phyloP scores from a whole-genome alignment of 139 green algal genomes.

The Volvox reticuliferus region DNA sequence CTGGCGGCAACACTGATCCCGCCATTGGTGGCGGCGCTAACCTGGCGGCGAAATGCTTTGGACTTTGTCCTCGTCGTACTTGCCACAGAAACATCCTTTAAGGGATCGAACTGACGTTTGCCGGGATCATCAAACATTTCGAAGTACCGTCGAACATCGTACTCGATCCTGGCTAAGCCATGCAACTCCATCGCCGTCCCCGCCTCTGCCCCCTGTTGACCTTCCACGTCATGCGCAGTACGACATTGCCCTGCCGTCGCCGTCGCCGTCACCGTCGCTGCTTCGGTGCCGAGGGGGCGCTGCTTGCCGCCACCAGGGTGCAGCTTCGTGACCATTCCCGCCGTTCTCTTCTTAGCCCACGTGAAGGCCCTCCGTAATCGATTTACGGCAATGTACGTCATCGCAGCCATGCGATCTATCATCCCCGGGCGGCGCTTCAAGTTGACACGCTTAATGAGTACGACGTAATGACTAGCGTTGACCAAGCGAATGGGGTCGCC shows the following conservation, averaged over 20 bases:
- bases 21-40: neutral
- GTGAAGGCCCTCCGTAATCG: too few relatives aligned
- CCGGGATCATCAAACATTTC: neutral
- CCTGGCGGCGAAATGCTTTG: neutral
- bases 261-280: neutral
- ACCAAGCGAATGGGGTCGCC: neutral
- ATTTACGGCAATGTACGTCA: neutral
- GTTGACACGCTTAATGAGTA: neutral
- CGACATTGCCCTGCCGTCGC: neutral
- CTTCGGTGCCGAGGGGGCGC: too few relatives aligned
- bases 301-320: neutral
- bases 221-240: neutral
- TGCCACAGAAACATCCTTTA: neutral
- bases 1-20: too few relatives aligned
- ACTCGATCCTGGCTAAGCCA: neutral
- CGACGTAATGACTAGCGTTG: conserved; percentile 26
- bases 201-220: neutral
- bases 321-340: too few relatives aligned
- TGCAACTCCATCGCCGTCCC: neutral
- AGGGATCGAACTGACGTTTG: neutral
- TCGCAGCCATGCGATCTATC: neutral
- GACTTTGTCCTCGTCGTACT: neutral
- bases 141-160: neutral
- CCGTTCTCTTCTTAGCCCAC: neutral
- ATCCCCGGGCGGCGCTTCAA: neutral